Evolutionary conservation across 805 yeast species (phyloP).

Genomic region (Pichia nanzhaoensis): DNA sequence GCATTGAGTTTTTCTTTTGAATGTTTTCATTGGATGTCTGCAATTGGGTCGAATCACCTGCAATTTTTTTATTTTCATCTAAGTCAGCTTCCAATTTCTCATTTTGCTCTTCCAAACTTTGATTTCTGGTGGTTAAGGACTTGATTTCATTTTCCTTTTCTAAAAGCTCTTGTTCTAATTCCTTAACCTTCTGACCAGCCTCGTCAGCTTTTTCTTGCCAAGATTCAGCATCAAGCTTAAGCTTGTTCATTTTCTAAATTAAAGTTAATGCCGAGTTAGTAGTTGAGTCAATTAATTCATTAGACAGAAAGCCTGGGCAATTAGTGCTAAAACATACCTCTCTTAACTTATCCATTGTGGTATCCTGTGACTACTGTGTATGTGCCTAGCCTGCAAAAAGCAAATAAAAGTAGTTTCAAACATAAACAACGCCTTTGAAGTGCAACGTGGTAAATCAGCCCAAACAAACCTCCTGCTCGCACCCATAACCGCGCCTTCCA

Average conservation of each 20-base stretch:
- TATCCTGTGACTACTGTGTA: background rate
- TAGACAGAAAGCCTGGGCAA: too few species aligned
- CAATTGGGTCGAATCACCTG: conserved; percentile 85
- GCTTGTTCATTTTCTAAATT: conserved; percentile 69
- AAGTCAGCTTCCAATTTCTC: conserved; percentile 74
- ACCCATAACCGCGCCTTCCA: too few species aligned
- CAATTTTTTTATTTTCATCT: conserved; percentile 71
- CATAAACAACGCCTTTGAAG: background rate
- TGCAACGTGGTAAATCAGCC: too few species aligned
- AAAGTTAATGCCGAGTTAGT: background rate
- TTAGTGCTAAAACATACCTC: conserved; percentile 44
- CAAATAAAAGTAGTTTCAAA: background rate
- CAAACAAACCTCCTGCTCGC: too few species aligned
- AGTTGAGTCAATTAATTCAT: background rate
- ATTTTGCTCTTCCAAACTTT: conserved; percentile 74
- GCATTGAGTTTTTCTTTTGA: conserved; percentile 79
- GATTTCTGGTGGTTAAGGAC: conserved; percentile 86
- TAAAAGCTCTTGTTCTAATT: conserved; percentile 82
- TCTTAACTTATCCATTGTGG: conserved; percentile 41
- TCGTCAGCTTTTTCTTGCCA: conserved; percentile 98
- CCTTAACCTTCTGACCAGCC: conserved; percentile 70
- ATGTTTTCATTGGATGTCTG: conserved; percentile 86
- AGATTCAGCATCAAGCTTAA: conserved; percentile 90
- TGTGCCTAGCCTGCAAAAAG: too few species aligned
- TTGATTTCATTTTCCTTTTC: conserved; percentile 95